Base-by-base conservation (phyloP, 2,329 filamentous ascomycete species). In the Sporothrix brunneoviolacea region DNA sequence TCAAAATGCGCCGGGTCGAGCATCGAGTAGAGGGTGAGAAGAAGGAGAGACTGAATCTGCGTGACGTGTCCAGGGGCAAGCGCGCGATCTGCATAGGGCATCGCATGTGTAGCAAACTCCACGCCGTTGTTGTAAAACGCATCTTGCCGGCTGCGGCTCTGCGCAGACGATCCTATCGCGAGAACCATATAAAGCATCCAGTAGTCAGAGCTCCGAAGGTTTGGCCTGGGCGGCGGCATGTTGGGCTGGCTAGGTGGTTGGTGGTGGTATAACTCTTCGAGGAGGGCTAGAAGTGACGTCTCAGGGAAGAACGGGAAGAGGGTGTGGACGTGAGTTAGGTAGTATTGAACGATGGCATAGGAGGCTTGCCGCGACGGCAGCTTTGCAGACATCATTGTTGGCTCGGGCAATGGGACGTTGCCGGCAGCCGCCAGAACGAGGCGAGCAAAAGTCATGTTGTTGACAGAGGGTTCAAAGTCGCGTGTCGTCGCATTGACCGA, bases 401-500 rank as follows among this genome's bases (percentile, higher is more conserved):
- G 76, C 40, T 79, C 75, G 4, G 87, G 86, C 19, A 94, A 69
- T 8, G 79, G 72, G 61, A 90, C 83, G 58, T 88, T 88, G 9
- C 80, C 80, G 33, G 88, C 83, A 6, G 91, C 86, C n/a, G 88
- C 88, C 24, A 95, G 71, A 21, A 96, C 86, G 18, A 97, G 76
- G 32, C 88, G 84, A 22, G 90, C 88, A 74, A 96, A 96, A 0
- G 90, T 95, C 79, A 95, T 94, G 61, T 88, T 89, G 54, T 82
- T 86, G 27, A 86, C 83, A 52, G 91, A 89, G 8, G 89, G 86
- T 64, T 95, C 89, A 62, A 96, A 96, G 66, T 97, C 93, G 62
- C 90, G 80, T 2, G 91, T 91, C 0, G 91, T 96, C 24, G 93
- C 91, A 70, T 95, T 95, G 62, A 98, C 88, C 5, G 91, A 89